phyloP scores from a whole-genome alignment of 75 land plant genomes.

The Sequoiadendron giganteum region DNA sequence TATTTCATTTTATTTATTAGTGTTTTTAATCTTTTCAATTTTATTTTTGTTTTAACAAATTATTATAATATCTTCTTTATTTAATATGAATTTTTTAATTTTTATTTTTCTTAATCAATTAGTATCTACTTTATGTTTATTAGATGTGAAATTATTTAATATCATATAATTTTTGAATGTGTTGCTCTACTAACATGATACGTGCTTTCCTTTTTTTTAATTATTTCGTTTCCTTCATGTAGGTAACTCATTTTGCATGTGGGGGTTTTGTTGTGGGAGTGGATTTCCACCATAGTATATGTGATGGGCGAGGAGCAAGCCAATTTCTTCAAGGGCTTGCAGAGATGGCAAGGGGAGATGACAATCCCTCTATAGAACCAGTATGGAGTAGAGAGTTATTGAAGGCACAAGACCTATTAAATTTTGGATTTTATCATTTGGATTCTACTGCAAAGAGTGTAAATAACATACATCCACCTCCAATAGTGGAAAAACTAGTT shows the following conservation, averaged over 20 bases:
- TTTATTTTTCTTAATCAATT: too few species aligned
- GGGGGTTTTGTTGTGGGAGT: conserved; percentile 24
- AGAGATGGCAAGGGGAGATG: conserved; percentile 32
- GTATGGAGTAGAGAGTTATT: conserved; percentile 24
- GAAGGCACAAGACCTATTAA: background rate
- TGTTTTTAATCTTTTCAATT: too few species aligned
- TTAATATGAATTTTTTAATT: too few species aligned
- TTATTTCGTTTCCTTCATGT: background rate
- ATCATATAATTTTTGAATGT: too few species aligned
- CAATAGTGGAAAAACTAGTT: background rate
- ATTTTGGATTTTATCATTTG: background rate
- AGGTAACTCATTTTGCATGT: background rate
- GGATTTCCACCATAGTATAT: conserved; percentile 21
- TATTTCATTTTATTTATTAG: too few species aligned
- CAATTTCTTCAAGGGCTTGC: conserved; percentile 39
- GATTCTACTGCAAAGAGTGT: too few species aligned
- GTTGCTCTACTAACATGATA: too few species aligned
- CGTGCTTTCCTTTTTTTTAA: too few species aligned
- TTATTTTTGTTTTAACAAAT: too few species aligned
- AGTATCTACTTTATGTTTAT: too few species aligned
- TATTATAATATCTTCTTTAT: too few species aligned
- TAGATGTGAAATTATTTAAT: too few species aligned
- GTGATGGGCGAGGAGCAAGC: conserved; percentile 36
- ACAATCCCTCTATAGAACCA: conserved; percentile 7
- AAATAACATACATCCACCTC: background rate